These are phyloP conservation scores for Jackrogersella multiformis DNA, from an alignment of 495 filamentous ascomycete genomes.

Conservation along the genomic window DNA sequence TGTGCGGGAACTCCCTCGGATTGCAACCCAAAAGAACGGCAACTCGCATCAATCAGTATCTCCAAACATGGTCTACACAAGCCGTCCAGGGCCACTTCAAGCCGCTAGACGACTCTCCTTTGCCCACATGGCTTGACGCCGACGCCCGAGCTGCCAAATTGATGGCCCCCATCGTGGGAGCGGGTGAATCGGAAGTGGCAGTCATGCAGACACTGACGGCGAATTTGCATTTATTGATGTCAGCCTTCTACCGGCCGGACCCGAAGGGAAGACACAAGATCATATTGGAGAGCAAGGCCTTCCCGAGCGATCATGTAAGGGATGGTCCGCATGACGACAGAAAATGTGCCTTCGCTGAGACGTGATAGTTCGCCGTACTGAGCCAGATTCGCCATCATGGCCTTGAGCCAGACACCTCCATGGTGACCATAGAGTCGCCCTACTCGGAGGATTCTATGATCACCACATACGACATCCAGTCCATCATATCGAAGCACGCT, in stretches of 20 bases:
- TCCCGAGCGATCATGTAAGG: slow-evolving; percentile 86
- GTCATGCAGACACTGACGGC: slow-evolving; percentile 94
- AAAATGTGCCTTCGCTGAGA: slow-evolving; percentile 32
- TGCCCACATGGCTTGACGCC: slow-evolving; percentile 83
- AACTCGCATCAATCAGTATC: slow-evolving; percentile 76
- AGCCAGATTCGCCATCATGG: slow-evolving; percentile 86
- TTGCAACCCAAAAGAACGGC: slow-evolving; percentile 81
- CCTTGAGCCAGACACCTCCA: slow-evolving; percentile 70
- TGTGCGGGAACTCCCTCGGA: slow-evolving; percentile 97
- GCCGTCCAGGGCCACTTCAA: slow-evolving; percentile 95
- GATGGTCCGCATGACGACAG: slow-evolving; percentile 27
- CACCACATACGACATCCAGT: slow-evolving; percentile 76
- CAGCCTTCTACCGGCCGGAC: slow-evolving; percentile 86
- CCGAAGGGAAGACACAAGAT: slow-evolving; percentile 81
- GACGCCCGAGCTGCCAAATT: slow-evolving; percentile 75
- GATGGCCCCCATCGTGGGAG: slow-evolving; percentile 89
- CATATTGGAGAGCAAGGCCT: slow-evolving; percentile 92
- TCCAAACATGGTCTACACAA: slow-evolving; percentile 88
- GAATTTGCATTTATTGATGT: slow-evolving; percentile 91
- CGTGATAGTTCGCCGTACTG: slow-evolving; percentile 80
- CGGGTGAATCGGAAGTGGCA: slow-evolving; percentile 79
- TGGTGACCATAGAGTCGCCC: slow-evolving; percentile 77
- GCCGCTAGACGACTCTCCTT: slow-evolving; percentile 74
- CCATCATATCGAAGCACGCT: slow-evolving; percentile 79
- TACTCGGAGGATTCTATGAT: slow-evolving; percentile 62